Base-by-base conservation (phyloP, 768 basidiomycete genomes). In the Candolleomyces eurysporus region DNA sequence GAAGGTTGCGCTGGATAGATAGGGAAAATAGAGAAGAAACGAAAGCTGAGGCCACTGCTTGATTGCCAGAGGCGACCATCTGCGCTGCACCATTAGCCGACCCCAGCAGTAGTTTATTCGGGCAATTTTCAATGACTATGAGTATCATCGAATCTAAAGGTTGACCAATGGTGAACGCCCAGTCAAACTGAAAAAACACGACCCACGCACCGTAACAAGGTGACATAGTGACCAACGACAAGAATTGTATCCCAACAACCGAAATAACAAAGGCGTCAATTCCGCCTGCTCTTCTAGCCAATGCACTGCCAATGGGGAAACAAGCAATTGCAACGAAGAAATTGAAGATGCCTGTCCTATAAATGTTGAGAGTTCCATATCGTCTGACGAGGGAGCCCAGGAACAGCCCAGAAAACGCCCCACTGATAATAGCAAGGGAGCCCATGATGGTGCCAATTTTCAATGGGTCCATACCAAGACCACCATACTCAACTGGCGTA, bases 391-490 rank as follows among this genome's bases (percentile, higher is more conserved):
- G 50, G 22, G 73, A 69, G 4, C 83, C 82, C 63, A 88, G 82
- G 67, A 82, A 75, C 59, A 79, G 71, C 17, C 84, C 65, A 66
- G 85, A 84, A 65, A 84, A 68, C 58, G 83, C 19, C 40, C 81
- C 82, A 63, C 82, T 85, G 57, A 78, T 65, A 17, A 84, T 61
- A 9, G 88, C 88, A 36, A 65, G 57, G 2, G 57, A 63, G 16
- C 82, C 78, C 62, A 87, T 79, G 58, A 86, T 82, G 31, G 76
- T 72, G 6, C 90, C 90, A 43, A 92, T 92, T 6, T 71, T 67
- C 46, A 82, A 79, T 0, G 91, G 87, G 22, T 79, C 73, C 45
- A 92, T 75, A 5, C 89, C 88, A 5, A 91, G 80, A 1, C 90
- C 90, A 21, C 90, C 90, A 2, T 81, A 75, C 16, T 73, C 71